Percentiles rank a stretch among this genome's conserved stretches.
These are phyloP conservation scores for Salvia sclarea DNA, from an alignment of 305 asterid genomes.

Conservation along the genomic window DNA sequence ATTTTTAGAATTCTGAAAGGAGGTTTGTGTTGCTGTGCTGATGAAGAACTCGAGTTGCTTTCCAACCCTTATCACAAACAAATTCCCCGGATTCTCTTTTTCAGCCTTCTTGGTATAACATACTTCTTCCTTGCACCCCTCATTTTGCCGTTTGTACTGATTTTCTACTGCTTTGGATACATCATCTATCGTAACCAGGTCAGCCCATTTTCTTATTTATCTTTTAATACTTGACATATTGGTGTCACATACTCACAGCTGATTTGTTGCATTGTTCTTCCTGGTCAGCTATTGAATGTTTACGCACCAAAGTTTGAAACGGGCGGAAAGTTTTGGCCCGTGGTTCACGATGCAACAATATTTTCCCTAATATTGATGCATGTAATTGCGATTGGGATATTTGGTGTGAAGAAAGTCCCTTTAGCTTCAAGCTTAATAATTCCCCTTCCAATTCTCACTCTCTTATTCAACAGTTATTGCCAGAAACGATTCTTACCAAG, in stretches of 20 bases:
- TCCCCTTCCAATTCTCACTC: slow-evolving; percentile 93
- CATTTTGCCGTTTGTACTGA: slow-evolving; percentile 83
- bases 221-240: too few relatives aligned
- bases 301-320: slow-evolving; percentile 82
- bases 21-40: slow-evolving; percentile 44
- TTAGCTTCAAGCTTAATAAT: slow-evolving; percentile 70
- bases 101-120: slow-evolving; percentile 83
- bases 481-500: slow-evolving; percentile 77
- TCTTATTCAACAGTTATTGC: slow-evolving; percentile 84
- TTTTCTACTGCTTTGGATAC: slow-evolving; percentile 80
- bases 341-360: slow-evolving; percentile 84
- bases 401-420: slow-evolving; percentile 81
- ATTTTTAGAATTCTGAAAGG: slow-evolving; percentile 45
- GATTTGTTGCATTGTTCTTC: slow-evolving; percentile 22
- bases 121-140: slow-evolving; percentile 93
- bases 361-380: slow-evolving; percentile 87
- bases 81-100: slow-evolving; percentile 80
- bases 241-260: background rate
- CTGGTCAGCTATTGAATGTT: slow-evolving; percentile 70
- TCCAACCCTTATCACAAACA: slow-evolving; percentile 82
- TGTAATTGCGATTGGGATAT: slow-evolving; percentile 83
- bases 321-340: slow-evolving; percentile 95
- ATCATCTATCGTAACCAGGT: slow-evolving; percentile 94
- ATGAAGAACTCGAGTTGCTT: slow-evolving; percentile 68
- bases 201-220: too few relatives aligned